phyloP scores from a whole-genome alignment of 192 early-diverging fungal species.

The Mortierella claussenii region DNA sequence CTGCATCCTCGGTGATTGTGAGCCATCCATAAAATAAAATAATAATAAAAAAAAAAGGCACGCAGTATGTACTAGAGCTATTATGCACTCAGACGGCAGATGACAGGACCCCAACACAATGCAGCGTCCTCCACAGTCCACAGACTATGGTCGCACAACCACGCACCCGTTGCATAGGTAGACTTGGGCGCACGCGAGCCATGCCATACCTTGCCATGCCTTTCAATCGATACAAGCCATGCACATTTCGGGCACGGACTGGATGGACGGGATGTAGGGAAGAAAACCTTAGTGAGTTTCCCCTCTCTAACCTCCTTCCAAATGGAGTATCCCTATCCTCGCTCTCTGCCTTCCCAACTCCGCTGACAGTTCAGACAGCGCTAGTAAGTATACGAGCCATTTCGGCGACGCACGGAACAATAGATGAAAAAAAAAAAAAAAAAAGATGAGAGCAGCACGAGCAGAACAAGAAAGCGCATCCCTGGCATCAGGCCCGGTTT shows the following conservation, averaged over 20 bases:
- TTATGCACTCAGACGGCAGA: too few relatives aligned
- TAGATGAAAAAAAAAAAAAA: not conserved
- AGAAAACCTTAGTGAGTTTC: too few relatives aligned
- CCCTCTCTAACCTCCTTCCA: conserved; percentile 9
- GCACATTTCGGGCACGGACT: too few relatives aligned
- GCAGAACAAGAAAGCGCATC: not conserved
- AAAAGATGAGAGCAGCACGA: not conserved
- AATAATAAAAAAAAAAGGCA: not conserved
- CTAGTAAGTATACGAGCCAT: not conserved
- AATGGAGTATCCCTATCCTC: conserved; percentile 21
- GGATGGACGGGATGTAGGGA: too few relatives aligned
- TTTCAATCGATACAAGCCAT: too few relatives aligned
- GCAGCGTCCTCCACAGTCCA: too few relatives aligned
- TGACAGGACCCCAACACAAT: too few relatives aligned
- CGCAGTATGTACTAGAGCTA: too few relatives aligned
- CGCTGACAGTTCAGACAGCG: not conserved
- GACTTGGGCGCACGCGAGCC: too few relatives aligned
- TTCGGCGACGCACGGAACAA: conserved; percentile 28
- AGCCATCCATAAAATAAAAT: not conserved
- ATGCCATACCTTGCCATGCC: too few relatives aligned
- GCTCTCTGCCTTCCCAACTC: not conserved
- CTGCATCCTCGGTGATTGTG: conserved; percentile 4
- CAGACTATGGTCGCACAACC: too few relatives aligned
- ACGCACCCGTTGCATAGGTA: too few relatives aligned
- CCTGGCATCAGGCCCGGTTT: not conserved